phyloP scores from a whole-genome alignment of 805 yeast species.

The Teunomyces lycoperdinae region DNA sequence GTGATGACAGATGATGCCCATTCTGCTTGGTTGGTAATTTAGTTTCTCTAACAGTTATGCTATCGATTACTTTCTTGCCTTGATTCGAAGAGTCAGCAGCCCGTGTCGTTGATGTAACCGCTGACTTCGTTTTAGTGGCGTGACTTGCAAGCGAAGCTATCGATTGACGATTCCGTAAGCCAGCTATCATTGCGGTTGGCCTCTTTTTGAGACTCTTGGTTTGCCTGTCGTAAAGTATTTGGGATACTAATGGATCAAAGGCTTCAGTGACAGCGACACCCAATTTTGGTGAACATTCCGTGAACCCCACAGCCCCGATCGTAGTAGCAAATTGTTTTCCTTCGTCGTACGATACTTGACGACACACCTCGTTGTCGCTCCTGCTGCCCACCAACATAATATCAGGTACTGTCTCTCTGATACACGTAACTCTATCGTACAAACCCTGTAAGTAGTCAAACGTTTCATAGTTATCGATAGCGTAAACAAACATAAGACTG shows the following conservation, averaged over 20 bases:
- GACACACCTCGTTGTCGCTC: slow-evolving; percentile 20
- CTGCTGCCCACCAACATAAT: slow-evolving; percentile 31
- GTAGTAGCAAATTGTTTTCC: slow-evolving; percentile 25
- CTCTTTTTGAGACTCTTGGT: background rate
- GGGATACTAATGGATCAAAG: slow-evolving; percentile 26
- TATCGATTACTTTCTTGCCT: background rate
- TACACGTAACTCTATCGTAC: slow-evolving; percentile 19
- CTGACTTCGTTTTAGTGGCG: background rate
- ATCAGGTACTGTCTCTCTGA: slow-evolving; percentile 26
- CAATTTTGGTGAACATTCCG: slow-evolving; percentile 25
- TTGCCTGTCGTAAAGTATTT: background rate
- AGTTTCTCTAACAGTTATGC: background rate
- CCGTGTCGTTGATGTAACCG: background rate
- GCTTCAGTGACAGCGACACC: slow-evolving; percentile 22
- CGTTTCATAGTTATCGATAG: slow-evolving; percentile 24
- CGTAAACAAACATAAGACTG: slow-evolving; percentile 29
- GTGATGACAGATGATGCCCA: background rate
- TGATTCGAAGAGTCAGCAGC: too few relatives aligned
- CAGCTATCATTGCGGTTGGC: background rate
- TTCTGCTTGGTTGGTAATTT: background rate
- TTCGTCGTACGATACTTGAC: slow-evolving; percentile 29
- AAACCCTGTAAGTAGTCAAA: slow-evolving; percentile 29
- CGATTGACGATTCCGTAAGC: background rate
- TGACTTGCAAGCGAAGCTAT: background rate
- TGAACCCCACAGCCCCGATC: slow-evolving; percentile 25